These are phyloP conservation scores for Phyllosticta citriasiana DNA, from an alignment of 2,329 filamentous ascomycete genomes.

Conservation along the genomic window DNA sequence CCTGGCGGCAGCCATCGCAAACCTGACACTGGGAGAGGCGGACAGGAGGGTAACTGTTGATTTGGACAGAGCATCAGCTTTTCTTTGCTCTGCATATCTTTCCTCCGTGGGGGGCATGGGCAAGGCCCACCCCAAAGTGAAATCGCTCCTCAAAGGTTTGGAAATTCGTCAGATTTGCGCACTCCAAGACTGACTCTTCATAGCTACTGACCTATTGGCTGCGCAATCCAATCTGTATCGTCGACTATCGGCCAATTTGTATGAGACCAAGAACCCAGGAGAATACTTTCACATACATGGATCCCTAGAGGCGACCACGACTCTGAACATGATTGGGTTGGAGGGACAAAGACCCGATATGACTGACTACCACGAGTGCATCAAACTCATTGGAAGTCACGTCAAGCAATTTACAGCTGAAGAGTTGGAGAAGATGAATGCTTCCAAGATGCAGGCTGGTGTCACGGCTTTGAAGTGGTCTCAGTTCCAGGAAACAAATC, in stretches of 20 bases:
- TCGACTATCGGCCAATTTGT: constrained; percentile 62
- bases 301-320: constrained; percentile 60
- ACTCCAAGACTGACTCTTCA: constrained; percentile 11
- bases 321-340: constrained; percentile 60
- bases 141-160: constrained; percentile 34
- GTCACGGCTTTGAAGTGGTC: constrained; percentile 33
- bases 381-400: constrained; percentile 32
- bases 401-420: constrained; percentile 30
- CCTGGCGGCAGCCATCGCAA: constrained; percentile 49
- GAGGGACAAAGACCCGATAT: constrained; percentile 52
- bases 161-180: background rate
- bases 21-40: constrained; percentile 42
- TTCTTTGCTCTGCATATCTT: constrained; percentile 50
- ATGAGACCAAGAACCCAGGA: constrained; percentile 54
- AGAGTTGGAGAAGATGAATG: constrained; percentile 34
- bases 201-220: constrained; percentile 61
- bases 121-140: constrained; percentile 34
- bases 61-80: constrained; percentile 44
- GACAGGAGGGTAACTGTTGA: constrained; percentile 41
- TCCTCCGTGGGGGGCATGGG: constrained; percentile 44
- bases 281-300: constrained; percentile 69
- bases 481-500: constrained; percentile 29
- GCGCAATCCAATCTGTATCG: constrained; percentile 64
- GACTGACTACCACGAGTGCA: constrained; percentile 35
- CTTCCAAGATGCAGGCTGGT: constrained; percentile 31